Percentiles rank a stretch among this genome's conserved stretches.
phyloP scores from a whole-genome alignment of 176 grass and related monocot genomes.

The Puya raimondii region DNA sequence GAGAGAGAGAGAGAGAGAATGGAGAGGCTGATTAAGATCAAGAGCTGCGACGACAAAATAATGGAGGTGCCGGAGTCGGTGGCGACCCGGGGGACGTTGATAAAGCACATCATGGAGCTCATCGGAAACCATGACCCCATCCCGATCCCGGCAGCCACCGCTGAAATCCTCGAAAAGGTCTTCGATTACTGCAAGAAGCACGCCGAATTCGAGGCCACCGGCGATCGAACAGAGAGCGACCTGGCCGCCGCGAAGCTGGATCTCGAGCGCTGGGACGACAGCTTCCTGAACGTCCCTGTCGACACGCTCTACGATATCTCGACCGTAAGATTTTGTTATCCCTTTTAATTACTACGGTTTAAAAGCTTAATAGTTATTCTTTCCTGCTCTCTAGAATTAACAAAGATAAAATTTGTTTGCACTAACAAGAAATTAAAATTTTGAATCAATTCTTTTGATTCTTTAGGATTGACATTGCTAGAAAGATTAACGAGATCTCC shows the following conservation, averaged over 20 bases:
- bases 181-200: background rate
- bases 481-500: no score
- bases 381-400: no score
- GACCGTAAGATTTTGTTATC: background rate
- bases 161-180: background rate
- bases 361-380: no score
- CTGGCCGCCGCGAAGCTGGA: background rate
- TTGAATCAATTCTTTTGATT: no score
- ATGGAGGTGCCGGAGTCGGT: background rate
- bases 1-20: no score
- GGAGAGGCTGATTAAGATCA: background rate
- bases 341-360: no score
- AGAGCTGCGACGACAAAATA: background rate
- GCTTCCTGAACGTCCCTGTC: constrained; percentile 1
- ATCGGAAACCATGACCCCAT: background rate
- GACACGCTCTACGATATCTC: constrained; percentile 7
- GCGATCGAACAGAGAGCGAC: background rate
- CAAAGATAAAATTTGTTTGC: no score
- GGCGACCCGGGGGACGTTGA: background rate
- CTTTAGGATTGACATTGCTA: no score
- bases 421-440: no score
- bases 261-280: background rate
- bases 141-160: background rate
- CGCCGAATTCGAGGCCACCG: no score
- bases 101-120: constrained; percentile 2